A percentile compares a stretch with the other conserved stretches of the same genome.
Evolutionary conservation across 75 land plant species (phyloP).

Genomic region (Sequoia sempervirens): DNA sequence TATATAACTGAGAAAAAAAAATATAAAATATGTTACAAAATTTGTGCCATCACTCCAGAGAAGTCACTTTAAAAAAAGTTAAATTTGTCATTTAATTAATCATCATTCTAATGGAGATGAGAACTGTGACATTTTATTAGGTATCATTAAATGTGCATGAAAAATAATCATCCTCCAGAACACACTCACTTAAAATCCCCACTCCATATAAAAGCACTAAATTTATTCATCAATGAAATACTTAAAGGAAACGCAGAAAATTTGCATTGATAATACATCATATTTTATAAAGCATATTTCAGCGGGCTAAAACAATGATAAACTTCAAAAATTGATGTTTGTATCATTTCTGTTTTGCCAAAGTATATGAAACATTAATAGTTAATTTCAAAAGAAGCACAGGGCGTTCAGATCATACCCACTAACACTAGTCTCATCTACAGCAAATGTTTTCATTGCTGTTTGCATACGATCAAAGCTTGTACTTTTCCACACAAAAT

Average conservation of each 20-base stretch:
- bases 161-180: background rate
- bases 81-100: too few species aligned
- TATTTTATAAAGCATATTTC: background rate
- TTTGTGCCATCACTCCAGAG: background rate
- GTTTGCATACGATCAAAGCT: conserved; percentile 99
- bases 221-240: background rate
- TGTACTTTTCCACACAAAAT: conserved; percentile 99
- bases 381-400: background rate
- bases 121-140: background rate
- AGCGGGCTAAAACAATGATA: background rate
- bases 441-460: conserved; percentile 99
- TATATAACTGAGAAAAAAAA: conserved; percentile 61
- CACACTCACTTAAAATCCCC: background rate
- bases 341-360: background rate
- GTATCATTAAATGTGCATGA: background rate
- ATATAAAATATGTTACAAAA: background rate
- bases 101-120: background rate
- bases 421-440: conserved; percentile 99
- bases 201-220: background rate
- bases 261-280: background rate
- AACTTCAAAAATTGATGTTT: background rate
- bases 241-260: background rate
- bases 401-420: conserved; percentile 44
- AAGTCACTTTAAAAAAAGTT: background rate
- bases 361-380: background rate